Evolutionary conservation across 1,284 basidiomycete genomes (phyloP).

Genomic region (Rhodotorula sp.): DNA sequence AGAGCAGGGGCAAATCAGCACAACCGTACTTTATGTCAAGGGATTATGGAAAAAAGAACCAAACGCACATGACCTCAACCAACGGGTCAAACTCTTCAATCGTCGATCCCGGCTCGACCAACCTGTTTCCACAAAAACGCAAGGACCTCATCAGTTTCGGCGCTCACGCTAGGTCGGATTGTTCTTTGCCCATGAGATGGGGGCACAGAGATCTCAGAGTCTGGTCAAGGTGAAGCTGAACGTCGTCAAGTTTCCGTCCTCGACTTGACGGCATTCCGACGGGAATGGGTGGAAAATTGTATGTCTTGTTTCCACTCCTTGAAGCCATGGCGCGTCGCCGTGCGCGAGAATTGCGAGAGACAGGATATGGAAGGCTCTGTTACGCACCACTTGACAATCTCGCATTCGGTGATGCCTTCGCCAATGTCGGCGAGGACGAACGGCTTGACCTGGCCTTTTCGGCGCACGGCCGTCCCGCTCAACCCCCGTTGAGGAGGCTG

Average conservation of each 20-base stretch:
- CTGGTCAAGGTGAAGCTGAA: background rate
- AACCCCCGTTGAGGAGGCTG: background rate
- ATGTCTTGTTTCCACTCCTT: background rate
- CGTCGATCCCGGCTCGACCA: slow-evolving; percentile 57
- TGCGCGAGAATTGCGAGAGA: background rate
- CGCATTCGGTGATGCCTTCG: slow-evolving; percentile 81
- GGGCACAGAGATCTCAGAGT: background rate
- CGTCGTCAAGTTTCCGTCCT: background rate
- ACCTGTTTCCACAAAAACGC: slow-evolving; percentile 4
- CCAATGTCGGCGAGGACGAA: slow-evolving; percentile 96
- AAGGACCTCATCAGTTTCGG: background rate
- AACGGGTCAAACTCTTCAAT: slow-evolving; percentile 79
- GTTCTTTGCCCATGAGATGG: too few species aligned
- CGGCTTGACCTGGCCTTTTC: slow-evolving; percentile 36
- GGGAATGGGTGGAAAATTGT: background rate
- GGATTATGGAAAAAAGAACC: background rate
- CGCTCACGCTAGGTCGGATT: background rate
- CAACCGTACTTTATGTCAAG: rapidly evolving
- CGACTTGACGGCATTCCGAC: background rate
- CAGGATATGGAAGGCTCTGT: slow-evolving; percentile 5
- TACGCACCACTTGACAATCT: slow-evolving; percentile 80
- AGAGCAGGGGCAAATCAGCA: too few species aligned
- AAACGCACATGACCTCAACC: slow-evolving; percentile 65
- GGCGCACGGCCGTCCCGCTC: background rate
- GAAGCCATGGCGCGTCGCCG: background rate